Evolutionary conservation across 106 monocot genomes (phyloP).

Genomic region (Dendrobium nobile): DNA sequence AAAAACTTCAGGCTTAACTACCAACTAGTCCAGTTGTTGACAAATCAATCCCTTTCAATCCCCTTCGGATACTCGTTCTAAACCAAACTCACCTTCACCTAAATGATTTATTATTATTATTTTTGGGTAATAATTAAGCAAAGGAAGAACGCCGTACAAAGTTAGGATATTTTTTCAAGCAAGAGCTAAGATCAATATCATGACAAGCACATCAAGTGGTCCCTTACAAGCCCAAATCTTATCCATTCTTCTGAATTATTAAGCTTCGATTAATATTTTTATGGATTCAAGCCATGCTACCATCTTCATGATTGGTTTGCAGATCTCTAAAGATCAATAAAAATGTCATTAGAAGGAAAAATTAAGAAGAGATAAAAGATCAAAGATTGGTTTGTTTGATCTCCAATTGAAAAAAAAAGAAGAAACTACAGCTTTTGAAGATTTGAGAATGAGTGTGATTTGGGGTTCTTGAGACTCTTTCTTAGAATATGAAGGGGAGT

Average conservation of each 20-base stretch:
- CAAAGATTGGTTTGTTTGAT: not conserved
- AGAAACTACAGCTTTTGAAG: constrained; percentile 13
- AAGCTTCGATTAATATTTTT: not conserved
- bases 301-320: too few relatives aligned
- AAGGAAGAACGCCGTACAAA: not conserved
- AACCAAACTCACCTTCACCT: too few relatives aligned
- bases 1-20: too few relatives aligned
- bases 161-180: not conserved
- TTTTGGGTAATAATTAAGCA: not conserved
- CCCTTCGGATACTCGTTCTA: too few relatives aligned
- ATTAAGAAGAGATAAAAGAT: not conserved
- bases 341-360: not conserved
- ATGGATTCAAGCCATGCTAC: too few relatives aligned
- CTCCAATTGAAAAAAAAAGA: constrained; percentile 18
- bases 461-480: constrained; percentile 5
- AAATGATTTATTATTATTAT: too few relatives aligned
- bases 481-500: not conserved
- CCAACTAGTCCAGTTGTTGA: too few relatives aligned
- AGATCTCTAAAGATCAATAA: too few relatives aligned
- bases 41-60: too few relatives aligned
- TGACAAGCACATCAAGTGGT: not conserved
- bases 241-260: not conserved
- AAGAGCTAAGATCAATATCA: not conserved
- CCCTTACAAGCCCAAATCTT: not conserved
- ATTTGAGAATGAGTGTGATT: constrained; percentile 27